phyloP scores from a whole-genome alignment of 2,329 filamentous ascomycete genomes.

The Raffaelea deltoideospora region DNA sequence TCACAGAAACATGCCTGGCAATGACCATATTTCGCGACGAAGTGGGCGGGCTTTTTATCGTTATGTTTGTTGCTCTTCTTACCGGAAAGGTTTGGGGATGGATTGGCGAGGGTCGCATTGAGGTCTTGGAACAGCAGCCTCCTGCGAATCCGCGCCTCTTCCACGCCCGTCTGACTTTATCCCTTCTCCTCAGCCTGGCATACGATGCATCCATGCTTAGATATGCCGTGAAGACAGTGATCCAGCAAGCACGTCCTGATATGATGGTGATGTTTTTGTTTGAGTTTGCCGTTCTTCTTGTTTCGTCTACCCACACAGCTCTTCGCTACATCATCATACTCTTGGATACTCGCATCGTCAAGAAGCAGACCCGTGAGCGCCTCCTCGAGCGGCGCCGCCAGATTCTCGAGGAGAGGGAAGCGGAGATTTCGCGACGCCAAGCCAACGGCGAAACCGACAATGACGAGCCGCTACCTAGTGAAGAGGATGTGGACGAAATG shows the following conservation, averaged over 20 bases:
- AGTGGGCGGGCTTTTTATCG: conserved; percentile 82
- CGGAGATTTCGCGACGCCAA: conserved; percentile 34
- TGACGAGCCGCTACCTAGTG: conserved; percentile 28
- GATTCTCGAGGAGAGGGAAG: conserved; percentile 42
- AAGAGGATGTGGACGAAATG: conserved; percentile 71
- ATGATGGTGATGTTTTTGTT: conserved; percentile 99
- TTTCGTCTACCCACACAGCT: conserved; percentile 66
- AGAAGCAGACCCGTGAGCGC: conserved; percentile 55
- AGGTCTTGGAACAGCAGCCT: conserved; percentile 88
- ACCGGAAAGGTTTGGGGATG: conserved; percentile 97
- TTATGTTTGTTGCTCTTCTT: conserved; percentile 89
- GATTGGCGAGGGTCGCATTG: conserved; percentile 91
- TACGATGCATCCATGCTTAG: conserved; percentile 71
- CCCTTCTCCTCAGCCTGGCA: conserved; percentile 59
- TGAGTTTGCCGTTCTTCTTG: conserved; percentile 78
- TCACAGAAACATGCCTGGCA: conserved; percentile 89
- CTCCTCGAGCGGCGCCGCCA: conserved; percentile 54
- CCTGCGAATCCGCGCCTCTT: conserved; percentile 79
- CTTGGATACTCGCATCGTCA: conserved; percentile 60
- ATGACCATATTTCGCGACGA: conserved; percentile 98
- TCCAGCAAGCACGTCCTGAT: conserved; percentile 77
- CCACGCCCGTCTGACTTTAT: conserved; percentile 66
- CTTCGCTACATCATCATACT: conserved; percentile 67
- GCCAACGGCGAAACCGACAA: conserved; percentile 16
- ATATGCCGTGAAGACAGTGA: conserved; percentile 69